Conservation (phyloP, 2,329 filamentous ascomycete species). For the Ophiostoma sp. region DNA sequence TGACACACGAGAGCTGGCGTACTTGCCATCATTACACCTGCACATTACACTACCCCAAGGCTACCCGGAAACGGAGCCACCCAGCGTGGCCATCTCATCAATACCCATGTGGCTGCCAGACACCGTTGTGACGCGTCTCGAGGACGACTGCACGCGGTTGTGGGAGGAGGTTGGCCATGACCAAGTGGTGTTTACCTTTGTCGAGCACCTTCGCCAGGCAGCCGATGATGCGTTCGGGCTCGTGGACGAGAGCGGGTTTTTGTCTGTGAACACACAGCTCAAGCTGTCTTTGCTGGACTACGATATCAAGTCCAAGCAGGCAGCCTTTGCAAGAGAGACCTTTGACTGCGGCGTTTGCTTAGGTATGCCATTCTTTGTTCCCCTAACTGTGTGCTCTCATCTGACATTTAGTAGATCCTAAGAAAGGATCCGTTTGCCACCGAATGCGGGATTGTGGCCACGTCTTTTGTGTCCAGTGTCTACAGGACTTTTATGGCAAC, state of each 20-base stretch:
- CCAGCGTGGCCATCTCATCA: slow-evolving; percentile 47
- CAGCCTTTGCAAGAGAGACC: slow-evolving; percentile 73
- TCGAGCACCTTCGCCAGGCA: slow-evolving; percentile 56
- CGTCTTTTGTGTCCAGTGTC: slow-evolving; percentile 83
- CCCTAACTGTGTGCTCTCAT: neutral
- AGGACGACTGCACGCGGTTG: slow-evolving; percentile 45
- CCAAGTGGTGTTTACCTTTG: slow-evolving; percentile 56
- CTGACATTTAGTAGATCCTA: slow-evolving; percentile 57
- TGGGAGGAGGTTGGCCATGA: slow-evolving; percentile 60
- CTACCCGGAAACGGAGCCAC: slow-evolving; percentile 53
- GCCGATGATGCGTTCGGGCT: slow-evolving; percentile 58
- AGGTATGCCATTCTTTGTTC: slow-evolving; percentile 37
- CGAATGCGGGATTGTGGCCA: slow-evolving; percentile 77
- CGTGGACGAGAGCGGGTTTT: slow-evolving; percentile 42
- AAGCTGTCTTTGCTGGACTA: slow-evolving; percentile 72
- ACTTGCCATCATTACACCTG: slow-evolving; percentile 54
- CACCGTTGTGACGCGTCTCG: slow-evolving; percentile 44
- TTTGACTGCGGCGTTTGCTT: slow-evolving; percentile 86
- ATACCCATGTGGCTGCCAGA: slow-evolving; percentile 53
- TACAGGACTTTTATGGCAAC: slow-evolving; percentile 83
- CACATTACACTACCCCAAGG: slow-evolving; percentile 50
- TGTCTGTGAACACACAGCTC: slow-evolving; percentile 50
- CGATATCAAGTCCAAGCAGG: slow-evolving; percentile 66
- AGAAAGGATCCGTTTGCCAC: slow-evolving; percentile 79
- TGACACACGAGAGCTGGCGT: slow-evolving; percentile 48